Percentiles rank a stretch among this genome's conserved stretches.
Conservation (phyloP, 345 rosid genomes). For the sweet orange (Citrus sinensis) region DNA sequence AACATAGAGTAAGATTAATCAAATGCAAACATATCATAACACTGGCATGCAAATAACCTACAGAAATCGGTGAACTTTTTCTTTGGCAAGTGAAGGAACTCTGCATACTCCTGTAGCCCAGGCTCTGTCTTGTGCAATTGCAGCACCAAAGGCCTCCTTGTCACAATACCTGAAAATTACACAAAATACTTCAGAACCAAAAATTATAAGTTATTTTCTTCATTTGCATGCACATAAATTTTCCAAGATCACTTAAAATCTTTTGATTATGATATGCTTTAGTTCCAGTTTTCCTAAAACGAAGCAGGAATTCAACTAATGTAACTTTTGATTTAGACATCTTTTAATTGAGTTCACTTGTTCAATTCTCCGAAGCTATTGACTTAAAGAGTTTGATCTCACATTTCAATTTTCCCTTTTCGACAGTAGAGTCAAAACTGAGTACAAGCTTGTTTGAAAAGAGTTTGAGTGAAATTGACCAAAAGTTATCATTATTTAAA, state of each 20-base stretch:
- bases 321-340: neutral
- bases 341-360: neutral
- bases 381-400: neutral
- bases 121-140: slow-evolving; percentile 58
- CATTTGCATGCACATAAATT: neutral
- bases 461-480: neutral
- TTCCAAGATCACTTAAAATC: neutral
- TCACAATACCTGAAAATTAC: slow-evolving; percentile 49
- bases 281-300: neutral
- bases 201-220: neutral
- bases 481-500: neutral
- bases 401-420: neutral
- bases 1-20: neutral
- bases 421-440: neutral
- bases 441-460: neutral
- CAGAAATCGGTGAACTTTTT: slow-evolving; percentile 44
- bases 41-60: slow-evolving; percentile 14
- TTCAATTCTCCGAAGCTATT: neutral
- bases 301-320: neutral
- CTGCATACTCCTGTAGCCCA: slow-evolving; percentile 52
- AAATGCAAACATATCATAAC: neutral
- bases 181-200: slow-evolving; percentile 1
- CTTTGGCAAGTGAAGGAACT: slow-evolving; percentile 58
- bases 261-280: neutral
- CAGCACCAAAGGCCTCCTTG: slow-evolving; percentile 69